Base-by-base conservation (phyloP, 1,284 basidiomycete genomes). In the Fomitopsis pinicola region DNA sequence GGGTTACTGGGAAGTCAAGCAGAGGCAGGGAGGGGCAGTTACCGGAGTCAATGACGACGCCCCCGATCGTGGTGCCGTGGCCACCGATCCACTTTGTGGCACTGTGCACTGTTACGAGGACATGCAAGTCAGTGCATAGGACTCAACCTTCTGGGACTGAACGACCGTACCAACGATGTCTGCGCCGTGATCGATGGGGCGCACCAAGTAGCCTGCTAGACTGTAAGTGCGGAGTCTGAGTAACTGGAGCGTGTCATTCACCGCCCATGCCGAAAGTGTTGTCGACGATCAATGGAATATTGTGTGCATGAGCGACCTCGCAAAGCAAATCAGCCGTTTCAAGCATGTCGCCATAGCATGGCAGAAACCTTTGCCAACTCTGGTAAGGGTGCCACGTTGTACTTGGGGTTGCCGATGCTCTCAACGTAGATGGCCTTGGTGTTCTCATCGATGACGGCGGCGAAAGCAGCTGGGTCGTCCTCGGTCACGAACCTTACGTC, bases 81-180 rank as follows among this genome's bases (percentile, higher is more conserved):
- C 94, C 92, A 35, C 92, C 90, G 57, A 95, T 94, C 94, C 94
- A 95, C 73, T 96, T 95, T 3, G 93, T 95, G 0, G 92, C 92
- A 62, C 88, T 91, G 76, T 95, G 90, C 7, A 94, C 89, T 81
- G 58, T 19, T 3, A 28, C 19, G 53, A 12, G 12, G 22, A n/a
- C 12, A 46, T 36, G 22, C 26, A 10, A 45, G 36, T 50, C 26
- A 56, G 38, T 58, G 64, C 15, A 19, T 15, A 73, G 22, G 22
- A 22, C 22, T 22, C 1, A 2, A 1, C 22, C 22, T 8, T 33
- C 2, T 33, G 30, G 4, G 8, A 33, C 8, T 33, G 30, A 5
- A 33, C 8, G 30, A 33, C 30, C 80, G 42, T 42, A 85, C 84
- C 76, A 62, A 95, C 82, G 61, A 96, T 91, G 69, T 96, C 48